Base-by-base conservation (phyloP, 495 filamentous ascomycete species). In the Penicillium canariense region DNA sequence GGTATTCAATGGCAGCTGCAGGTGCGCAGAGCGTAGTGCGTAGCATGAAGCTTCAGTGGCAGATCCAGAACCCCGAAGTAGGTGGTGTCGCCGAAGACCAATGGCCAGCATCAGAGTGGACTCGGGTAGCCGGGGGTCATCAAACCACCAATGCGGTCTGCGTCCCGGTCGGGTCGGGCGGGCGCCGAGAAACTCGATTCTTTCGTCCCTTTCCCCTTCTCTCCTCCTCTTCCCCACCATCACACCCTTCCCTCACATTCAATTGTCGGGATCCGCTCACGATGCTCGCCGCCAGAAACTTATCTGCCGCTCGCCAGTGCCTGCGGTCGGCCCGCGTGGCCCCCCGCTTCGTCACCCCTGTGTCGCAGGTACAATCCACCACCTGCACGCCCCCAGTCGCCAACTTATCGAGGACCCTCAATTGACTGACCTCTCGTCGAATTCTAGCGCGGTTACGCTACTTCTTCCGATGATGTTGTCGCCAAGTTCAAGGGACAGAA, bases 401-500 rank as follows among this genome's bases (percentile, higher is more conserved):
- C 32, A 12, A 30, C 36, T 17, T 31, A 34, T 51, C 17, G 20
- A 36, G 31, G 46, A 51, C 46, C 44, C 42, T 44, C 53, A 59
- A 52, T 58, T 60, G 27, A 52, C 71, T 76, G 52, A 80, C 58
- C 8, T 55, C 22, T 32, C 14, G 51, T 38, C 27, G 28, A 22
- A 28, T 48, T 53, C 14, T 69, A 78, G 75, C 78, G 73, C 50
- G 58, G 64, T 54, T 85, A 83, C 56, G 75, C 84, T 48, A 65
- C 73, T 46, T 68, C 83, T 52, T 71, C 73, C 39, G 73, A 86
- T 44, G 87, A 90, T 30, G 84, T 86, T 56, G 89, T 98, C 62
- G 94, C 91, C 69, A 87, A 91, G 76, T 98, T 96, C 81, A 86
- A 86, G 63, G 94, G 94, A 59, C 76, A 81, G 70, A 96, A 96